Conservation (phyloP, 2,329 filamentous ascomycete species). For the Colletotrichum paranaense region DNA sequence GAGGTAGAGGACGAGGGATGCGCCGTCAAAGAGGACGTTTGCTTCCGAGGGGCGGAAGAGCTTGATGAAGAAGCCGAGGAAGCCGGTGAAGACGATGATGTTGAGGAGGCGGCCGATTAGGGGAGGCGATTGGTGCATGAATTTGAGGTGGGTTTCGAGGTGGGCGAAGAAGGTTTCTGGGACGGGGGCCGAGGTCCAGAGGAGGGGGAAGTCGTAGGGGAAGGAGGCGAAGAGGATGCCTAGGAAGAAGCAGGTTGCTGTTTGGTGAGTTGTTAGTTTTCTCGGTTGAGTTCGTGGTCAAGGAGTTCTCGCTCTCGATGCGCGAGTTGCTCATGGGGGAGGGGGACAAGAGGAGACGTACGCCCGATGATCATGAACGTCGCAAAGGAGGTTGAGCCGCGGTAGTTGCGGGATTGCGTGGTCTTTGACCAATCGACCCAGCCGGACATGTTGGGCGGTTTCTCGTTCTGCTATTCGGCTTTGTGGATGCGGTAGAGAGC, state of each 20-base stretch:
- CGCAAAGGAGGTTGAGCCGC: constrained; percentile 80
- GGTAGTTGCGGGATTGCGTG: constrained; percentile 67
- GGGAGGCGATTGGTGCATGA: constrained; percentile 90
- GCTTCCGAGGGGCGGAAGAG: constrained; percentile 93
- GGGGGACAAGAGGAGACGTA: constrained; percentile 61
- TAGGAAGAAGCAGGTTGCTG: constrained; percentile 95
- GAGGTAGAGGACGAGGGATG: constrained; percentile 83
- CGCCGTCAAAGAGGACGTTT: constrained; percentile 94
- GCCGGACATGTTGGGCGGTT: constrained; percentile 27
- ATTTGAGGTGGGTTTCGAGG: constrained; percentile 89
- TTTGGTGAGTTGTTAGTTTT: background rate
- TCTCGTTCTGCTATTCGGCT: background rate
- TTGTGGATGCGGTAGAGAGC: background rate
- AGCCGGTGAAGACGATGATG: constrained; percentile 89
- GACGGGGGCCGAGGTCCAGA: constrained; percentile 78
- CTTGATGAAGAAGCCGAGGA: constrained; percentile 91
- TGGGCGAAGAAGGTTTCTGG: constrained; percentile 80
- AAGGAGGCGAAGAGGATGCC: constrained; percentile 97
- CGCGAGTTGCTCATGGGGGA: background rate
- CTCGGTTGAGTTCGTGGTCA: too few relatives aligned
- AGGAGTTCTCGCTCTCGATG: too few relatives aligned
- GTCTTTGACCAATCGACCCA: constrained; percentile 66
- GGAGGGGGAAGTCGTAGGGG: constrained; percentile 93
- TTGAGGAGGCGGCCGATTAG: constrained; percentile 94
- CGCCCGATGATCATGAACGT: constrained; percentile 97